These are phyloP conservation scores for Cryphonectria naterciae DNA, from an alignment of 2,329 filamentous ascomycete species.

Conservation along the genomic window DNA sequence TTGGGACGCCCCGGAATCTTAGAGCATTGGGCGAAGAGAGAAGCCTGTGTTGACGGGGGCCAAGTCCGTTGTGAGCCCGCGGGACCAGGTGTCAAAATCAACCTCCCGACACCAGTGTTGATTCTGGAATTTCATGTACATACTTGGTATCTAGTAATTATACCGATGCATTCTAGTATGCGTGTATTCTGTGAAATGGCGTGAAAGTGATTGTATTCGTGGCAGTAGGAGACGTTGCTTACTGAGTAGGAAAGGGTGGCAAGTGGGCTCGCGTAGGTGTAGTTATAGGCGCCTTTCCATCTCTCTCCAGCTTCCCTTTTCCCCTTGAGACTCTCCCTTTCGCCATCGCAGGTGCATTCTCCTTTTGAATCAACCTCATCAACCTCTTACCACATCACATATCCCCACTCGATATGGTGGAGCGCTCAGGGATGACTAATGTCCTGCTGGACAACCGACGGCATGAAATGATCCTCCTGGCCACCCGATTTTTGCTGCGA, in stretches of 20 bases:
- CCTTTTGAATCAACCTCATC: background rate
- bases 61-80: background rate
- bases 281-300: background rate
- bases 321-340: background rate
- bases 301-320: background rate
- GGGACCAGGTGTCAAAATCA: background rate
- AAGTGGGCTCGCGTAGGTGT: background rate
- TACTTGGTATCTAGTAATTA: background rate
- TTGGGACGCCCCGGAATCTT: background rate
- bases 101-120: background rate
- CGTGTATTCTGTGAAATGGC: background rate
- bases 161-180: background rate
- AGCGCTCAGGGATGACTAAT: background rate
- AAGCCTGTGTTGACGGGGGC: background rate
- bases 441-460: background rate
- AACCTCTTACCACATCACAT: background rate
- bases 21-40: background rate
- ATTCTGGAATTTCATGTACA: slow-evolving; percentile 1
- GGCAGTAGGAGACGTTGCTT: background rate
- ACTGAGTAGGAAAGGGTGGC: background rate
- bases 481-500: background rate
- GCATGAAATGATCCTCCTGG: no score
- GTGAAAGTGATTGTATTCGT: background rate
- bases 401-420: background rate
- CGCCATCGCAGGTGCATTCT: background rate